Conservation (phyloP, 2,329 filamentous ascomycete genomes). For the Trichoderma harzianum region DNA sequence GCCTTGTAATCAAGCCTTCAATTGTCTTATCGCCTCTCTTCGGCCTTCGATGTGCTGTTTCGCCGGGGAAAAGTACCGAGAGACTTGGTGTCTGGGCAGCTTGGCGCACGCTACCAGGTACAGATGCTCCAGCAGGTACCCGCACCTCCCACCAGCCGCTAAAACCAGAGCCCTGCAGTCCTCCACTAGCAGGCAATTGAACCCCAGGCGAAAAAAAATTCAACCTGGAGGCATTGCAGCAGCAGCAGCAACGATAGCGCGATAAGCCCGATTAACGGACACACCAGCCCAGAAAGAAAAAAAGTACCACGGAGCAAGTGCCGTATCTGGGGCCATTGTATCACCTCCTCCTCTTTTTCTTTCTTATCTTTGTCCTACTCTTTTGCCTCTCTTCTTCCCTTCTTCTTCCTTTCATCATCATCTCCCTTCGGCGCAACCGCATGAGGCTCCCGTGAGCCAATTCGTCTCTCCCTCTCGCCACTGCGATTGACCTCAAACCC, state of each 20-base stretch:
- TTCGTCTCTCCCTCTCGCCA: background rate
- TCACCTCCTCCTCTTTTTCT: background rate
- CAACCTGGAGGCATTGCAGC: background rate
- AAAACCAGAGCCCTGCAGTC: background rate
- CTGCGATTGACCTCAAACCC: background rate
- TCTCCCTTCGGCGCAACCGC: slow-evolving; percentile 3
- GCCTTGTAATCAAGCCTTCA: too few relatives aligned
- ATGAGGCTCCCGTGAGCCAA: slow-evolving; percentile 19
- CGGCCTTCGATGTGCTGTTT: background rate
- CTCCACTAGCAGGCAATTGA: background rate
- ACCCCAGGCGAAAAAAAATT: slow-evolving; percentile 6
- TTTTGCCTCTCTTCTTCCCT: too few relatives aligned
- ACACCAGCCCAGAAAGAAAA: background rate
- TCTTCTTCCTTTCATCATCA: background rate
- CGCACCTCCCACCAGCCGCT: background rate
- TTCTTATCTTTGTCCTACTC: background rate
- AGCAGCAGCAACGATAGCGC: background rate
- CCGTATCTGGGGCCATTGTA: background rate
- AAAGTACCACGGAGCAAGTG: background rate
- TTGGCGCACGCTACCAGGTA: background rate
- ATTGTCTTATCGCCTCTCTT: background rate
- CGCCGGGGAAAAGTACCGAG: background rate
- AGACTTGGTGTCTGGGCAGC: background rate
- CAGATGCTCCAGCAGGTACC: background rate
- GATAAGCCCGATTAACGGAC: slow-evolving; percentile 9